Base-by-base conservation (phyloP, 2,329 filamentous ascomycete genomes). In the Colletotrichum caudatum region DNA sequence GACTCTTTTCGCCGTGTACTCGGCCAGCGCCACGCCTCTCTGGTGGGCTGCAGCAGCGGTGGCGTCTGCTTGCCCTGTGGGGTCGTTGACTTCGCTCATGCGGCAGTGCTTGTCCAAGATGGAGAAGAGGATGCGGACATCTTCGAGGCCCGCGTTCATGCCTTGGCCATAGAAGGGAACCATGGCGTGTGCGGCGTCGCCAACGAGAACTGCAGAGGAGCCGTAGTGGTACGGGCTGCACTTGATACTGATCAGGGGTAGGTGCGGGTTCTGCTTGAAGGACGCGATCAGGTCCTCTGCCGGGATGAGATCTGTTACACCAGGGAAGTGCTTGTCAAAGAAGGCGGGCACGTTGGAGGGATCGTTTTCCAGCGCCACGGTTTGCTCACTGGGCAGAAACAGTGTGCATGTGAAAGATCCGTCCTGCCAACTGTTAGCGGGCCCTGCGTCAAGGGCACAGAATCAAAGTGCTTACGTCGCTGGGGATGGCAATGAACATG, bases 81-180 rank as follows among this genome's bases (percentile, higher is more conserved):
- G 79, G 35, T 84, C 80, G 64, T 86, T 86, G 64, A 81, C 81
- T 56, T 88, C 84, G 26, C 81, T 77, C 8, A 82, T 76, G 46
- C 80, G 81, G 1, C 86, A 83, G 75, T 94, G 86, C 75, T 89
- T 88, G 81, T 98, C 95, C 1, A 98, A 85, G 54, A 92, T 86
- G 0, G 91, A 89, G 81, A 97, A 99, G 1, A 99, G 88, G 6
- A 97, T 91, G 9, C 93, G 91, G 16, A 99, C 94, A 77, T 98
- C 95, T 83, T 99, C 96, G 53, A 99, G 89, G 0, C 96, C 96
- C 0, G 96, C 93, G 78, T 99, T 99, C 91, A 99, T 97, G 48
- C 96, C 96, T 81, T 99, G 96, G 0, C 96, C 96, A 80, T 98
- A 99, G 82, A 99, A 99, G 0, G 96, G 96, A 0, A 99, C 94